Base-by-base conservation (phyloP, 2,329 filamentous ascomycete species). In the Botrytis deweyae region DNA sequence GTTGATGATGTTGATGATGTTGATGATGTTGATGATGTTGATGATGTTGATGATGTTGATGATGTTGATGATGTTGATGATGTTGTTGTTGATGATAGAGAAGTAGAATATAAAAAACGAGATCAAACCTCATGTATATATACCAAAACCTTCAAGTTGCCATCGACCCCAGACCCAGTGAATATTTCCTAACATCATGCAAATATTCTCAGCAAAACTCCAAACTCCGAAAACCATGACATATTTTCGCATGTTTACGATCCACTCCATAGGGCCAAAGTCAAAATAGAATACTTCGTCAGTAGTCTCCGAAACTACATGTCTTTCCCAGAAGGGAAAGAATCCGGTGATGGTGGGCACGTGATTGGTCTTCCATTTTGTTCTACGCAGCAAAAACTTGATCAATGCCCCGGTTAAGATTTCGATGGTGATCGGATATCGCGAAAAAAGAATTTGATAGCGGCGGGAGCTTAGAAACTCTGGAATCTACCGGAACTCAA, bases 161-260 rank as follows among this genome's bases (percentile, higher is more conserved):
- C 38, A 33, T 58, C 66, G n/a, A 33, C n/a, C 66, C 36, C 36
- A 8, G 49, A 58, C 66, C 49, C 66, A 33, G 49, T 25, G 66
- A 68, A 42, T 33, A 58, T 68, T 68, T 55, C n/a, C n/a, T 40
- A 3, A 0, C 49, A 68, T 16, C 10, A 68, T 68, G 65, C 49
- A 68, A 58, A 68, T 42, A 38, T 58, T 68, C 65, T 42, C 66
- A 68, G 7, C 36, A 29, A 40, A n/a, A 29, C 36, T 29, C 36
- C 66, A 68, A 68, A 58, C 49, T 58, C 66, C 66, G 66, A 68
- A 68, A 68, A 58, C 49, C 18, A 58, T 68, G 66, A 58, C 66
- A 58, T 55, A 20, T 68, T 33, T 33, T 68, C 18, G 65, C 25
- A 40, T 20, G 18, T 55, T 20, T 12, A 29, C 33, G 49, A 68